Evolutionary conservation across 225 moss, liverwort and hornwort genomes (phyloP).

Genomic region (Polytrichum commune): DNA sequence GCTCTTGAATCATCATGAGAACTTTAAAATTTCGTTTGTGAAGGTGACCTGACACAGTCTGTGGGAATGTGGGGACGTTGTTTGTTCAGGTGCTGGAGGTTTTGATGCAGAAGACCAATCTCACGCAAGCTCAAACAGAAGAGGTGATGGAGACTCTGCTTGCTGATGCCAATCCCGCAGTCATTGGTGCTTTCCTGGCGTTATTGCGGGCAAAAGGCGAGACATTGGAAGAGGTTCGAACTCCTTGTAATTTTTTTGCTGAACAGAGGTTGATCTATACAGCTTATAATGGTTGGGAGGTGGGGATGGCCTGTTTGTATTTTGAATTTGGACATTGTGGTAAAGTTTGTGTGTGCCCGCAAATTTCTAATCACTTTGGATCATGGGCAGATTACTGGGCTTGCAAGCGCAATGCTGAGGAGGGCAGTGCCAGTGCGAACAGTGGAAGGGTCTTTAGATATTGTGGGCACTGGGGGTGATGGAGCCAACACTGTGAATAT

Average conservation of each 20-base stretch:
- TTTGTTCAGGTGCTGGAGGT: slow-evolving; percentile 71
- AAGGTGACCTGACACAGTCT: not conserved
- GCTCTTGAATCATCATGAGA: not conserved
- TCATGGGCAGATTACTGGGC: slow-evolving; percentile 71
- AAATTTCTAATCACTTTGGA: not conserved
- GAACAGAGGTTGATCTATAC: slow-evolving; percentile 1
- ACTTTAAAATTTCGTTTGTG: not conserved
- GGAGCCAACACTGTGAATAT: slow-evolving; percentile 93
- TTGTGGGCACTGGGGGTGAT: slow-evolving; percentile 97
- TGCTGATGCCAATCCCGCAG: slow-evolving; percentile 58
- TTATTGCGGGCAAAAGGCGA: slow-evolving; percentile 97
- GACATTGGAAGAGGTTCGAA: slow-evolving; percentile 70
- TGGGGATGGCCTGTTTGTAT: not conserved
- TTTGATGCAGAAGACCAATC: slow-evolving; percentile 56
- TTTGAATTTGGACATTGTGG: not conserved
- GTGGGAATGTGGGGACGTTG: not conserved
- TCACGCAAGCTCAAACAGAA: slow-evolving; percentile 70
- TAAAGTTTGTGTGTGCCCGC: too few relatives aligned
- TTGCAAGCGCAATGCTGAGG: slow-evolving; percentile 83
- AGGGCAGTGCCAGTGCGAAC: slow-evolving; percentile 65
- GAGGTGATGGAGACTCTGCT: slow-evolving; percentile 73
- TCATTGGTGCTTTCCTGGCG: slow-evolving; percentile 89
- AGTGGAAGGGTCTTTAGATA: slow-evolving; percentile 75
- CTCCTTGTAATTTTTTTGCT: slow-evolving; percentile 3
- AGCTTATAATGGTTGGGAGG: slow-evolving; percentile 3